Percentiles rank a stretch among this genome's conserved stretches.
phyloP scores from a whole-genome alignment of 306 rosid species.

The Sesbania bispinosa region DNA sequence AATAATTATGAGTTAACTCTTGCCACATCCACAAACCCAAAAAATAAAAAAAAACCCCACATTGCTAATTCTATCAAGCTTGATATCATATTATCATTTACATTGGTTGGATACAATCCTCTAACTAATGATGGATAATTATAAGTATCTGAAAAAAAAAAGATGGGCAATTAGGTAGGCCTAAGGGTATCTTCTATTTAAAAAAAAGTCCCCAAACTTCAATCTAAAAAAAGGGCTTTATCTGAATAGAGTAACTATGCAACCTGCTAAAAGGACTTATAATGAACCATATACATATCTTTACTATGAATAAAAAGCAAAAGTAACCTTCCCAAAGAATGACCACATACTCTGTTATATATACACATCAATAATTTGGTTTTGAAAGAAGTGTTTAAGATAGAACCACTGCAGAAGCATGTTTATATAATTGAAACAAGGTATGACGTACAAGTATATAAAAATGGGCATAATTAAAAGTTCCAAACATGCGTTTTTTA shows the following conservation, averaged over 20 bases:
- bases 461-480: constrained; percentile 18
- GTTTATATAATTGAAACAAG: constrained; percentile 22
- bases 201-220: neutral
- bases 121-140: neutral
- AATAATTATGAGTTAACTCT: neutral
- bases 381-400: constrained; percentile 30
- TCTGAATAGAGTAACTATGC: neutral
- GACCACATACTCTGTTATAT: neutral
- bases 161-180: neutral
- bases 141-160: neutral
- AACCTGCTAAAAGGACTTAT: neutral
- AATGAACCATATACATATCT: constrained; percentile 1
- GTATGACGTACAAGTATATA: constrained; percentile 19
- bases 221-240: neutral
- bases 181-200: neutral
- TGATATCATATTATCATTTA: no score
- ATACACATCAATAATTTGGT: constrained; percentile 25
- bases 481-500: constrained; percentile 35
- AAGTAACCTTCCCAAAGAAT: constrained; percentile 16
- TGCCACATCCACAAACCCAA: neutral
- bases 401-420: constrained; percentile 30
- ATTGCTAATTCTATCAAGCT: neutral
- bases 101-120: neutral
- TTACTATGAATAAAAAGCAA: neutral
- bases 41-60: neutral